phyloP scores from a whole-genome alignment of 208 protist genomes.

The Entamoeba dispar region DNA sequence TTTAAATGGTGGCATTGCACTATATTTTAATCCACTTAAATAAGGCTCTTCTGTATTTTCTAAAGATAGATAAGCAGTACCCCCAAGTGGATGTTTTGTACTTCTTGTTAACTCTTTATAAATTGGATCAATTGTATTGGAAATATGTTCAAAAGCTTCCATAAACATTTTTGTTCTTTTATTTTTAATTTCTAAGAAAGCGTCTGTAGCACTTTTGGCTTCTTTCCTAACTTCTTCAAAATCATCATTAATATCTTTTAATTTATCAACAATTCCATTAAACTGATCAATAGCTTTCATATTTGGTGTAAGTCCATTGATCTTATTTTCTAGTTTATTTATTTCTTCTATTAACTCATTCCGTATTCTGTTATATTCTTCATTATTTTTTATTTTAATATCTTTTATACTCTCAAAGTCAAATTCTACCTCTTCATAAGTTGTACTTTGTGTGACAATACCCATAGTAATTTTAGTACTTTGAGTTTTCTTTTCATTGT shows the following conservation, averaged over 20 bases:
- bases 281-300: background rate
- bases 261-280: background rate
- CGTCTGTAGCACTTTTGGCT: background rate
- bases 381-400: background rate
- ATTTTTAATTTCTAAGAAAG: background rate
- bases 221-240: background rate
- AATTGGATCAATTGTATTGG: conserved; percentile 56
- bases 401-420: background rate
- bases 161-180: conserved; percentile 55
- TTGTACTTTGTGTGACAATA: background rate
- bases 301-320: background rate
- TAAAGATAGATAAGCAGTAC: conserved; percentile 64
- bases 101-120: conserved; percentile 72
- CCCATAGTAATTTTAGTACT: background rate
- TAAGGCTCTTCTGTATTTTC: conserved; percentile 79
- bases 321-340: background rate
- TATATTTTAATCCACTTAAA: conserved; percentile 70
- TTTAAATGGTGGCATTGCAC: conserved; percentile 81
- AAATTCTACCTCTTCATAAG: background rate
- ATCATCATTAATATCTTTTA: background rate
- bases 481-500: background rate
- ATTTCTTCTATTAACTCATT: background rate
- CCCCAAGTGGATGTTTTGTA: conserved; percentile 41
- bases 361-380: background rate
- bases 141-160: conserved; percentile 63